Conservation (phyloP, 202 grass and related monocot genomes). For the Schoenoplectus triqueter region DNA sequence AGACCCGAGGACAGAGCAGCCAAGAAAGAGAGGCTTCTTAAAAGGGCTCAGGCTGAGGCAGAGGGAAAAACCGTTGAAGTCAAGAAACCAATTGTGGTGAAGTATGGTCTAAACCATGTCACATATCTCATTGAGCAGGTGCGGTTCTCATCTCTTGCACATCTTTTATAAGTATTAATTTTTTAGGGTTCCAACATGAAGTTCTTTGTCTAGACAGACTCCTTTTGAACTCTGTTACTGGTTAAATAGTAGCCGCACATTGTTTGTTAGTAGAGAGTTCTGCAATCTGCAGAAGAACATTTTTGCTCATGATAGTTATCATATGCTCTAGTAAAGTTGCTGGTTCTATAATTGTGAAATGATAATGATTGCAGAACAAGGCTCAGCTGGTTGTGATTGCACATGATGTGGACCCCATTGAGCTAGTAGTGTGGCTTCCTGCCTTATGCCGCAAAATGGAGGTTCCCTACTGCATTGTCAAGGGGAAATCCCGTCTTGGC, state of each 20-base stretch:
- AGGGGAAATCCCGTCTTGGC: conserved; percentile 74
- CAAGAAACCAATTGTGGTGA: conserved; percentile 83
- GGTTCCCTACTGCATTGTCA: conserved; percentile 81
- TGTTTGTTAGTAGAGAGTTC: neutral
- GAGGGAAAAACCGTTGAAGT: conserved; percentile 49
- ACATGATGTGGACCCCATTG: conserved; percentile 84
- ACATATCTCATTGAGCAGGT: conserved; percentile 81
- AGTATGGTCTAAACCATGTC: conserved; percentile 83
- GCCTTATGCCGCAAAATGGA: conserved; percentile 87
- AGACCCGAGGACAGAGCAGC: conserved; percentile 67
- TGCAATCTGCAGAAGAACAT: neutral
- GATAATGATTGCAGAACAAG: conserved; percentile 44
- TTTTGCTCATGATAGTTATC: neutral
- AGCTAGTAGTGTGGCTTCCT: conserved; percentile 79
- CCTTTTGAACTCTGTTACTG: neutral
- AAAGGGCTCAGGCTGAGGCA: neutral
- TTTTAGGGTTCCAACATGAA: neutral
- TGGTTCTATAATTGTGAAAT: neutral
- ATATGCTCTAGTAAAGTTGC: neutral
- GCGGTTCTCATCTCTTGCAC: neutral
- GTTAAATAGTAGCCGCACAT: neutral
- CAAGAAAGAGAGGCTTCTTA: conserved; percentile 29
- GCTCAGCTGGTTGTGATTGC: conserved; percentile 79
- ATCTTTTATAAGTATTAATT: neutral
- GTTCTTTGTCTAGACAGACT: neutral